A percentile compares a stretch with the other conserved stretches of the same genome.
phyloP scores from a whole-genome alignment of 2,329 filamentous ascomycete species.

The Beauveria caledonica region DNA sequence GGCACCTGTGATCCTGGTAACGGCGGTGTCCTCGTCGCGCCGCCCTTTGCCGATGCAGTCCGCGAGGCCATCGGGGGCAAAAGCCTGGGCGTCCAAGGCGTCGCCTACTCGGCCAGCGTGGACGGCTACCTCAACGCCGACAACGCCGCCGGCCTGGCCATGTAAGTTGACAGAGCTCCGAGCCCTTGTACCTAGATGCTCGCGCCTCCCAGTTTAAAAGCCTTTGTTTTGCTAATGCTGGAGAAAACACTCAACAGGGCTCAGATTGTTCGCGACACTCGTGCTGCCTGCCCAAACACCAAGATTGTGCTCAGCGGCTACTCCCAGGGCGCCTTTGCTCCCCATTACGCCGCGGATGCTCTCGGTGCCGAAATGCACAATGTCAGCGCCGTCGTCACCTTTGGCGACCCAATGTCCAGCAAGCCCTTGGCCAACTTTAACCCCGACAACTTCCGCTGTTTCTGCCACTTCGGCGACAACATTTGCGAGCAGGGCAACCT shows the following conservation, averaged over 20 bases:
- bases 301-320: conserved; percentile 19
- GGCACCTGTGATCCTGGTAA: conserved; percentile 25
- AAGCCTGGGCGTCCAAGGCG: conserved; percentile 20
- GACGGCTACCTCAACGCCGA: conserved; percentile 19
- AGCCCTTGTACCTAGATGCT: not conserved
- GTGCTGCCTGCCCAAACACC: conserved; percentile 13
- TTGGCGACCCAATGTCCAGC: conserved; percentile 22
- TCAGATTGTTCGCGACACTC: conserved; percentile 21
- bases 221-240: not conserved
- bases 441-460: conserved; percentile 14
- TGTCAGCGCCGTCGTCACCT: conserved; percentile 23
- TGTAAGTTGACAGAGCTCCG: conserved; percentile 15
- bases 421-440: conserved; percentile 18
- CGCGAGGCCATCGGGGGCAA: conserved; percentile 7
- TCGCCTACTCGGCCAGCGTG: conserved; percentile 21
- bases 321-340: conserved; percentile 22
- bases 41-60: conserved; percentile 20
- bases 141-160: conserved; percentile 14
- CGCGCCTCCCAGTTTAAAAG: not conserved
- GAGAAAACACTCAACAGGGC: conserved; percentile 22
- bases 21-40: conserved; percentile 21
- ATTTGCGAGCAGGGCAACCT: conserved; percentile 23
- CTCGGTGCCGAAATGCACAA: conserved; percentile 18
- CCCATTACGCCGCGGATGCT: conserved; percentile 20
- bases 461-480: conserved; percentile 22